Conservation (phyloP, 352 stramenopile genomes). For the Globisporangium heterothallicum region DNA sequence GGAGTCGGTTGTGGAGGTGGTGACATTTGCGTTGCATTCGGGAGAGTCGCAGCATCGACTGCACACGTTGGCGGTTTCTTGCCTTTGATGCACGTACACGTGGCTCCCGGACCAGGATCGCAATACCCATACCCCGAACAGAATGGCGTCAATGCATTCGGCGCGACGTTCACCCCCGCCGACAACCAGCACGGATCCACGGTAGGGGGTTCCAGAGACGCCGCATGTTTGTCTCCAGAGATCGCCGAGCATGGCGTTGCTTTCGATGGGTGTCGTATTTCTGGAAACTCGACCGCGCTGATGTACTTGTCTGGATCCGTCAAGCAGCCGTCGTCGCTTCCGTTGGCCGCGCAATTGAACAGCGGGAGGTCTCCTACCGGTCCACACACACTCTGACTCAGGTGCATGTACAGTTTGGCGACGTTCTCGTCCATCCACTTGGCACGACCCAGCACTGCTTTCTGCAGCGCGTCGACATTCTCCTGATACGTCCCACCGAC, state of each 20-base stretch:
- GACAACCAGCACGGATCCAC: slow-evolving; percentile 10
- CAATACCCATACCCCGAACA: slow-evolving; percentile 18
- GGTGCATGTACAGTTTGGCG: slow-evolving; percentile 11
- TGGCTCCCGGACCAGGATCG: background rate
- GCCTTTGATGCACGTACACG: slow-evolving; percentile 3
- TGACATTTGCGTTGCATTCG: background rate
- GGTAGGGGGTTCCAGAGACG: background rate
- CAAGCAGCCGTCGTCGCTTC: slow-evolving; percentile 15
- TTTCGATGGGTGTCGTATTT: slow-evolving; percentile 1
- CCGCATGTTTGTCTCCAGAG: background rate
- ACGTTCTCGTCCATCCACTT: slow-evolving; percentile 18
- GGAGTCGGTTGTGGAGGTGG: background rate
- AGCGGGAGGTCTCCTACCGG: slow-evolving; percentile 6
- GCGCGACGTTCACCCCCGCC: slow-evolving; percentile 1
- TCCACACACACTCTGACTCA: slow-evolving; percentile 7
- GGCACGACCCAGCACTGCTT: background rate
- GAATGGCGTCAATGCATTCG: slow-evolving; percentile 14
- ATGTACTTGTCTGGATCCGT: slow-evolving; percentile 12
- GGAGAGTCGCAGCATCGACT: background rate
- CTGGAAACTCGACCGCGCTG: slow-evolving; percentile 1
- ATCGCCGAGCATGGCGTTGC: background rate
- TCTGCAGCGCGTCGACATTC: slow-evolving; percentile 9
- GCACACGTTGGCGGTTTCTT: slow-evolving; percentile 1
- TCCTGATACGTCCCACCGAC: slow-evolving; percentile 10
- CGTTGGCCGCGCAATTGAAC: slow-evolving; percentile 19